phyloP scores from a whole-genome alignment of 306 rosid species.

The Prunus kanzakura region DNA sequence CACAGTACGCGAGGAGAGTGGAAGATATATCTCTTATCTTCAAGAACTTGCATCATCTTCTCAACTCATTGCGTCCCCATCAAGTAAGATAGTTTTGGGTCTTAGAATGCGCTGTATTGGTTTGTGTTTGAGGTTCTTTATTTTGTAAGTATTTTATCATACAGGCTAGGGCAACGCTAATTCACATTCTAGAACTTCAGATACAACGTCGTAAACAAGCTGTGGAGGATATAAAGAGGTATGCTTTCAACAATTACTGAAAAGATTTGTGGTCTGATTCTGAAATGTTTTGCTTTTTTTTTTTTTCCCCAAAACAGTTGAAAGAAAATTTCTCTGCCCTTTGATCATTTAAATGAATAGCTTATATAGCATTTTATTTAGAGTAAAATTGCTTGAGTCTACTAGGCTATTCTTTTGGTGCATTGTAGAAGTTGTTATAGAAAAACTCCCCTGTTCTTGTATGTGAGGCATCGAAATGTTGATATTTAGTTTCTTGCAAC shows the following conservation, averaged over 20 bases:
- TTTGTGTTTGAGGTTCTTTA: neutral
- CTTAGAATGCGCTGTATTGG: neutral
- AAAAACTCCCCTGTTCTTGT: neutral
- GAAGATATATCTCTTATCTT: slow-evolving; percentile 89
- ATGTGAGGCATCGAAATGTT: neutral
- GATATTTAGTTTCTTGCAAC: neutral
- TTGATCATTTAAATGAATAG: neutral
- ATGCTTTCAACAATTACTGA: slow-evolving; percentile 9
- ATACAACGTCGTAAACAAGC: slow-evolving; percentile 86
- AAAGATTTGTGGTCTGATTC: neutral
- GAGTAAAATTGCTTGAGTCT: too few relatives aligned
- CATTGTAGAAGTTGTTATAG: too few relatives aligned
- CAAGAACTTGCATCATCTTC: slow-evolving; percentile 90
- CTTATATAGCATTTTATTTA: too few relatives aligned
- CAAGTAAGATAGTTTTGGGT: slow-evolving; percentile 42
- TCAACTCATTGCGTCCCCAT: slow-evolving; percentile 87
- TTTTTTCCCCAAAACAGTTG: neutral
- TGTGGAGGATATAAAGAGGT: slow-evolving; percentile 93
- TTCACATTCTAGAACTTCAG: slow-evolving; percentile 88
- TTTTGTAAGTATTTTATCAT: slow-evolving; percentile 14
- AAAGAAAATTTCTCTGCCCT: neutral
- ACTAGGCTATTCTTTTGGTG: too few relatives aligned
- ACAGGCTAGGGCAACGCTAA: slow-evolving; percentile 85
- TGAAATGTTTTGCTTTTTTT: neutral
- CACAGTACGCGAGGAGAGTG: slow-evolving; percentile 94